These are phyloP conservation scores for Botrytis paeoniae DNA, from an alignment of 2,329 filamentous ascomycete genomes.

Conservation along the genomic window DNA sequence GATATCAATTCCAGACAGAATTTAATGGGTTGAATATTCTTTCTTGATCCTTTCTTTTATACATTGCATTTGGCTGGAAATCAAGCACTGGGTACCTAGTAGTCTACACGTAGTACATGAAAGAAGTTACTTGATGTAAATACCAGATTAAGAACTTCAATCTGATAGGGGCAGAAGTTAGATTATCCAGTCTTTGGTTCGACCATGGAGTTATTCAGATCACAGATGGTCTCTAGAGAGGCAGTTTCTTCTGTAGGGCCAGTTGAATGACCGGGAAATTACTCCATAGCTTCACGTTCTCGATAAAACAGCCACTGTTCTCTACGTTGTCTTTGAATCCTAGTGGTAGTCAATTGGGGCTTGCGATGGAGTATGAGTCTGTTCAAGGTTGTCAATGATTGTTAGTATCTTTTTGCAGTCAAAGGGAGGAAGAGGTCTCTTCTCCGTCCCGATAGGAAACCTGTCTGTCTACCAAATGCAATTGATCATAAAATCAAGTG, in stretches of 20 bases:
- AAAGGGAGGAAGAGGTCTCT: neutral
- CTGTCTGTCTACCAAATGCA: neutral
- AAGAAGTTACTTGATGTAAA: neutral
- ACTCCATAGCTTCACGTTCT: neutral
- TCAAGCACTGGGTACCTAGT: fast-evolving
- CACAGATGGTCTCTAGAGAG: neutral
- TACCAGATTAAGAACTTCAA: too few relatives aligned
- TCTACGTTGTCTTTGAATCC: too few relatives aligned
- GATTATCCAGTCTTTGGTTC: neutral
- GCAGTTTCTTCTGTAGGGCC: neutral
- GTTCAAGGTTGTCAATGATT: neutral
- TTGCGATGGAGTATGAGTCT: neutral
- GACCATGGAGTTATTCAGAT: neutral
- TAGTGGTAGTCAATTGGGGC: neutral
- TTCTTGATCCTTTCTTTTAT: neutral
- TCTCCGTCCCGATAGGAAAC: too few relatives aligned
- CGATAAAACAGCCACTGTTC: neutral
- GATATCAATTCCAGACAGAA: neutral
- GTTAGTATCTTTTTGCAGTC: neutral
- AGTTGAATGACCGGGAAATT: neutral
- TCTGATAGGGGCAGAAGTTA: neutral
- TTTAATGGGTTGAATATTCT: too few relatives aligned
- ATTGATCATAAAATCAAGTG: neutral
- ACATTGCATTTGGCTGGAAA: neutral
- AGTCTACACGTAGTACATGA: neutral